Percentiles rank a stretch among this genome's conserved stretches.
These are phyloP conservation scores for Pseudoscleropodium purum DNA, from an alignment of 225 moss, liverwort and hornwort genomes.

Conservation along the genomic window DNA sequence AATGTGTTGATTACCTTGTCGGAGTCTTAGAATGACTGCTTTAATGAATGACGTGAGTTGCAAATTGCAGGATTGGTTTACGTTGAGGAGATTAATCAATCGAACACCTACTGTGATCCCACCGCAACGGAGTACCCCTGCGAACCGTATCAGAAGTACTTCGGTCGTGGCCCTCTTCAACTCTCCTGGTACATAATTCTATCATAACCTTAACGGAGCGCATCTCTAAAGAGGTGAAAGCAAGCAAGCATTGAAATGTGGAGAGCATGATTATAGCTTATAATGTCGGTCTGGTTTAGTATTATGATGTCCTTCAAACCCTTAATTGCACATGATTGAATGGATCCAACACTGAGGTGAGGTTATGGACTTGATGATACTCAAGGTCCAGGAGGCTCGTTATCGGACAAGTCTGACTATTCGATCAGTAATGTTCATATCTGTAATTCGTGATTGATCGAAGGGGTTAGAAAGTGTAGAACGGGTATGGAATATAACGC, in stretches of 20 bases:
- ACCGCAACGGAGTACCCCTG: slow-evolving; percentile 32
- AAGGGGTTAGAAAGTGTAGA: background rate
- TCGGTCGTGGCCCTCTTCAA: slow-evolving; percentile 64
- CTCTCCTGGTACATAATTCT: slow-evolving; percentile 31
- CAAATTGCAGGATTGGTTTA: slow-evolving; percentile 44
- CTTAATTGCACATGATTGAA: background rate
- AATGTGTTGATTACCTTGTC: background rate
- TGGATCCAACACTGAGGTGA: background rate
- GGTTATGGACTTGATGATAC: background rate
- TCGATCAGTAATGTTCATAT: background rate
- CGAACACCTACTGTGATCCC: slow-evolving; percentile 42
- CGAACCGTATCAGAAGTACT: slow-evolving; percentile 42
- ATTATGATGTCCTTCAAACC: background rate
- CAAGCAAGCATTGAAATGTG: background rate
- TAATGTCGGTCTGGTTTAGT: background rate
- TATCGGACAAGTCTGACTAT: background rate
- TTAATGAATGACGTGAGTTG: background rate
- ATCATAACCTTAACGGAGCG: background rate
- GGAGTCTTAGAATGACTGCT: background rate
- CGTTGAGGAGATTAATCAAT: slow-evolving; percentile 65
- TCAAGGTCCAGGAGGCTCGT: background rate
- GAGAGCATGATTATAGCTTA: background rate
- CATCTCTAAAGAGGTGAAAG: background rate
- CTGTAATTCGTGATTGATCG: background rate
- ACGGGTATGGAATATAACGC: background rate